These are phyloP conservation scores for Poterioochromonas sp. DNA, from an alignment of 352 stramenopile genomes.

Conservation along the genomic window DNA sequence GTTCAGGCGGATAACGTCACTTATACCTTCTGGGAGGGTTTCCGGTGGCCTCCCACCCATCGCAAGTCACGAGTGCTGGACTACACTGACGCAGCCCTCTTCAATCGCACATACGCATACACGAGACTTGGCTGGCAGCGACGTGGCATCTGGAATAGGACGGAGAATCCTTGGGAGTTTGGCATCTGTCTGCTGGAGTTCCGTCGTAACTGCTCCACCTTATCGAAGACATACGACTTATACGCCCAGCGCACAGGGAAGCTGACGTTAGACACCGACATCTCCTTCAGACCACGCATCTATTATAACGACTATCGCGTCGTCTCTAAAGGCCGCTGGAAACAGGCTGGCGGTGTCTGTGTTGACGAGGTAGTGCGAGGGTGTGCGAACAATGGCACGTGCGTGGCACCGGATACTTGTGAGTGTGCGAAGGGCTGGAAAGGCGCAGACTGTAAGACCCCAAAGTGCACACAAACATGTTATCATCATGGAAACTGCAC, in stretches of 20 bases:
- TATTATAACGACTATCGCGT: background rate
- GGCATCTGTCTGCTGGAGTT: slow-evolving; percentile 86
- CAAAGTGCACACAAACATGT: slow-evolving; percentile 59
- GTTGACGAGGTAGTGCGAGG: slow-evolving; percentile 79
- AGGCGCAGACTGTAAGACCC: slow-evolving; percentile 62
- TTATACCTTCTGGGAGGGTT: slow-evolving; percentile 73
- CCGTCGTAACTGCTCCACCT: slow-evolving; percentile 58
- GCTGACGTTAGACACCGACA: slow-evolving; percentile 77
- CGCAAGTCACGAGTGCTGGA: slow-evolving; percentile 46
- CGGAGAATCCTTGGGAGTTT: slow-evolving; percentile 82
- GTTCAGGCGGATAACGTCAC: slow-evolving; percentile 62
- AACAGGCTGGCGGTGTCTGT: slow-evolving; percentile 56
- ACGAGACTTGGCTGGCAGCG: slow-evolving; percentile 80
- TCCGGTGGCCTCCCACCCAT: slow-evolving; percentile 82
- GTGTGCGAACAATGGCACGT: slow-evolving; percentile 92
- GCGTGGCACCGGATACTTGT: slow-evolving; percentile 69
- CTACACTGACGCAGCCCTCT: background rate
- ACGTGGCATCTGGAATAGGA: slow-evolving; percentile 52
- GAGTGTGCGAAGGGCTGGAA: slow-evolving; percentile 63
- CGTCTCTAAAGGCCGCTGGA: slow-evolving; percentile 44
- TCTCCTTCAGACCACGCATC: slow-evolving; percentile 67
- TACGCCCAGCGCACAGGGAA: slow-evolving; percentile 40
- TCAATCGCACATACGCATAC: slow-evolving; percentile 54
- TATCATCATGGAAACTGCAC: slow-evolving; percentile 78
- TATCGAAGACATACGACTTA: slow-evolving; percentile 48